phyloP scores from a whole-genome alignment of 225 moss, liverwort and hornwort genomes.

The Straminergon stramineum region DNA sequence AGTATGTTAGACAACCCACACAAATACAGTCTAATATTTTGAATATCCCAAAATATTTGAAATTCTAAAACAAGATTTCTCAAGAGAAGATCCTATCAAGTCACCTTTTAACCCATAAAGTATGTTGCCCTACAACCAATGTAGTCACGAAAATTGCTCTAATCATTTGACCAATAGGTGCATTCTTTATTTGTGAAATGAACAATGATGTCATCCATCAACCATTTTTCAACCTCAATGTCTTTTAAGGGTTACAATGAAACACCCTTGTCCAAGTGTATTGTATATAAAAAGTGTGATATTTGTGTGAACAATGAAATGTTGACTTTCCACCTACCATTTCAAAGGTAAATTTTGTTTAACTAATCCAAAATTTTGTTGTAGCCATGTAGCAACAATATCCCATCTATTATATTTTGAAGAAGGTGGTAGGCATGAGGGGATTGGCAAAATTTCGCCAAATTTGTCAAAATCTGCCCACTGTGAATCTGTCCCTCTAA shows the following conservation, averaged over 20 bases:
- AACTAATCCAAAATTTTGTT: not conserved
- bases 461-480: too few relatives aligned
- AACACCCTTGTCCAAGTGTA: not conserved
- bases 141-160: too few relatives aligned
- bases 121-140: too few relatives aligned
- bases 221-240: too few relatives aligned
- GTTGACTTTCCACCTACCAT: rapidly evolving
- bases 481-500: too few relatives aligned
- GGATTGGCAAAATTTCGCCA: too few relatives aligned
- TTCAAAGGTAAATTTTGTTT: not conserved
- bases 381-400: not conserved
- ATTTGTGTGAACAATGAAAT: not conserved
- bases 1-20: not conserved
- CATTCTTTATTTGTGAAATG: too few relatives aligned
- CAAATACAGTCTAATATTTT: not conserved
- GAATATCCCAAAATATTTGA: not conserved
- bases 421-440: not conserved
- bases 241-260: too few relatives aligned
- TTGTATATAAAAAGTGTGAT: not conserved
- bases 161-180: too few relatives aligned
- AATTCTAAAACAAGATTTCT: not conserved
- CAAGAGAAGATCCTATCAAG: not conserved
- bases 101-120: not conserved
- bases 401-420: not conserved
- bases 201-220: too few relatives aligned